Conservation (phyloP, 2,329 filamentous ascomycete genomes). For the Cercospora sp. region DNA sequence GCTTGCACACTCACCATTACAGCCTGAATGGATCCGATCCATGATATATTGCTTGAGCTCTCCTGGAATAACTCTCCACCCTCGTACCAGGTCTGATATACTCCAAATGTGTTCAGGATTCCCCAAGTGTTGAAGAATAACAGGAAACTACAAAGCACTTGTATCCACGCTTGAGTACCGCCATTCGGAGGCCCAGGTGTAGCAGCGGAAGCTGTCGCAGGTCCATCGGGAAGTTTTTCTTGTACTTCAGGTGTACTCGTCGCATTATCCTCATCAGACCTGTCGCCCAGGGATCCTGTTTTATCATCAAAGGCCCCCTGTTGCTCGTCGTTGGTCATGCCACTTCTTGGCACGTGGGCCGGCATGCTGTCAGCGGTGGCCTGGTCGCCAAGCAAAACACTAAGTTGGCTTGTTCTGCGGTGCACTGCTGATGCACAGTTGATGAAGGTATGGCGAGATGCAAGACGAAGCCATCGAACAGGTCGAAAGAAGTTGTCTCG, state of each 20-base stretch:
- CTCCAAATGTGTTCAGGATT: slow-evolving; percentile 51
- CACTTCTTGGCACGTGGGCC: background rate
- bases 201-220: background rate
- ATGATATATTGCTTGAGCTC: slow-evolving; percentile 36
- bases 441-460: background rate
- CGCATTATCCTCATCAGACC: background rate
- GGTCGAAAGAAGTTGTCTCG: background rate
- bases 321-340: background rate
- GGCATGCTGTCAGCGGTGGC: background rate
- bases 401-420: background rate
- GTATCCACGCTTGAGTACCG: slow-evolving; percentile 49
- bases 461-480: background rate
- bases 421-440: background rate
- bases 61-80: slow-evolving; percentile 40
- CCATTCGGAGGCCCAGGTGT: slow-evolving; percentile 38
- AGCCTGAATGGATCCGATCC: slow-evolving; percentile 52
- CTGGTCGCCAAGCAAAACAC: background rate
- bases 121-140: slow-evolving; percentile 51
- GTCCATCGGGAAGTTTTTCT: background rate
- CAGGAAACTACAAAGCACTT: slow-evolving; percentile 49
- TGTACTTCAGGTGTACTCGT: background rate
- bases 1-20: slow-evolving; percentile 40
- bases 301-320: background rate
- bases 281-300: background rate
- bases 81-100: slow-evolving; percentile 53